Percentiles rank a stretch among this genome's conserved stretches.
phyloP scores from a whole-genome alignment of 345 rosid genomes.

The Passiflora organensis region DNA sequence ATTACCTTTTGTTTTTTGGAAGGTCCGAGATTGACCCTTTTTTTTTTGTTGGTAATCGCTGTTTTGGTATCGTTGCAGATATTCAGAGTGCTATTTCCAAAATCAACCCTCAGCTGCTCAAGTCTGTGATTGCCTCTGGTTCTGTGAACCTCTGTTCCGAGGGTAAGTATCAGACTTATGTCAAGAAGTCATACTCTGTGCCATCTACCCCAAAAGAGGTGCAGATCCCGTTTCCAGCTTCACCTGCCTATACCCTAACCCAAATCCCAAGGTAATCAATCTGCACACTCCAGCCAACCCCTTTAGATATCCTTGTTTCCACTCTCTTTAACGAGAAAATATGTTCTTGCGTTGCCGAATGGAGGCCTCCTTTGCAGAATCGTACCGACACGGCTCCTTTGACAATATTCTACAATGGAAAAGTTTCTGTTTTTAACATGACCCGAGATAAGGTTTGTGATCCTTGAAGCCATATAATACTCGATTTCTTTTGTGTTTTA shows the following conservation, averaged over 20 bases:
- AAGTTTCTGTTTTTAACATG: slow-evolving; percentile 58
- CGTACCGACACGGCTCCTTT: slow-evolving; percentile 47
- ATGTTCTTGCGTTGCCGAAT: too few relatives aligned
- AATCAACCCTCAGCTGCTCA: slow-evolving; percentile 70
- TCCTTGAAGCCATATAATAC: background rate
- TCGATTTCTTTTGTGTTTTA: too few relatives aligned
- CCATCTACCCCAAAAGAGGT: slow-evolving; percentile 50
- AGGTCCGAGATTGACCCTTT: too few relatives aligned
- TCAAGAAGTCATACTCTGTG: slow-evolving; percentile 24
- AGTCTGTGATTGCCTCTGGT: slow-evolving; percentile 59
- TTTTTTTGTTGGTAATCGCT: too few relatives aligned
- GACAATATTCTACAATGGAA: slow-evolving; percentile 92
- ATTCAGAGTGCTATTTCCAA: slow-evolving; percentile 80
- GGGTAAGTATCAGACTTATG: background rate
- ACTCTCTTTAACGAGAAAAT: too few relatives aligned
- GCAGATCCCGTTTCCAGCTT: slow-evolving; percentile 20
- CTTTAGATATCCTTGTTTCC: background rate
- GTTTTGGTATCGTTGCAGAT: slow-evolving; percentile 29
- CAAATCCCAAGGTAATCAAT: slow-evolving; percentile 31
- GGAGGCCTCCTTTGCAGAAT: slow-evolving; percentile 29
- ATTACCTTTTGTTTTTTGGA: too few relatives aligned
- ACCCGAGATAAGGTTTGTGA: slow-evolving; percentile 47
- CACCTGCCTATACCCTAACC: slow-evolving; percentile 37
- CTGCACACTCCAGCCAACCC: background rate
- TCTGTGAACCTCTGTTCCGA: slow-evolving; percentile 1